Evolutionary conservation across 106 monocot species (phyloP).

Genomic region (Triglochin maritima): DNA sequence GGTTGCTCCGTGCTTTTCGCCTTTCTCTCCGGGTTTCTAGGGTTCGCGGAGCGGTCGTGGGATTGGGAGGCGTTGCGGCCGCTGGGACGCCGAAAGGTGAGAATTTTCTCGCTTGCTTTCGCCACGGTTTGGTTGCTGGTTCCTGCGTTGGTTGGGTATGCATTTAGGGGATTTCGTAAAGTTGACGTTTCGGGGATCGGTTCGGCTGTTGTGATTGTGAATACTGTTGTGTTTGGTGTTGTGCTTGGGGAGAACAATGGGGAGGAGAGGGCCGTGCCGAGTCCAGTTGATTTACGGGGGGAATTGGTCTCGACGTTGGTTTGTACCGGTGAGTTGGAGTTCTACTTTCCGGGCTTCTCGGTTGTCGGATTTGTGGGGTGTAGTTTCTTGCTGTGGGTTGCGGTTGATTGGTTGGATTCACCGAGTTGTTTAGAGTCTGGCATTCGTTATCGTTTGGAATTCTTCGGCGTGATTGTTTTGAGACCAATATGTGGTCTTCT

Average conservation of each 20-base stretch:
- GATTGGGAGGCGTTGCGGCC: slow-evolving; percentile 35
- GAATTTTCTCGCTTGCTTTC: slow-evolving; percentile 42
- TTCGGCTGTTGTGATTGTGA: slow-evolving; percentile 45
- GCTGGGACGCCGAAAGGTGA: slow-evolving; percentile 36
- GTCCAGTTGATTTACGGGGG: slow-evolving; percentile 26
- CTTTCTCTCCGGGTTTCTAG: slow-evolving; percentile 2
- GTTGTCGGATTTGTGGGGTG: slow-evolving; percentile 55
- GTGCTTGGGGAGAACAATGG: slow-evolving; percentile 41
- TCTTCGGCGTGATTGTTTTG: slow-evolving; percentile 39
- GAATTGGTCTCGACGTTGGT: slow-evolving; percentile 62
- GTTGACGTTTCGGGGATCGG: slow-evolving; percentile 13
- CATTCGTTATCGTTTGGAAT: slow-evolving; percentile 19
- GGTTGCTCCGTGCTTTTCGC: slow-evolving; percentile 10
- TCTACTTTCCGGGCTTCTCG: slow-evolving; percentile 72
- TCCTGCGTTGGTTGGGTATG: slow-evolving; percentile 36
- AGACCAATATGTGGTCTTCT: slow-evolving; percentile 63
- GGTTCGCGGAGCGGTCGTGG: background rate
- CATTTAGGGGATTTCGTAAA: slow-evolving; percentile 1
- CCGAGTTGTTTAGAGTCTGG: slow-evolving; percentile 49
- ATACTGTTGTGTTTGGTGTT: slow-evolving; percentile 75
- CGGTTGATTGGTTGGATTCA: slow-evolving; percentile 41
- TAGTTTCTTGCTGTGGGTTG: slow-evolving; percentile 62
- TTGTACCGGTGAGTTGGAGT: slow-evolving; percentile 58
- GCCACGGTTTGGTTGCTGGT: slow-evolving; percentile 49
- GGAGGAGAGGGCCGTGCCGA: slow-evolving; percentile 25